Base-by-base conservation (phyloP, 2,329 filamentous ascomycete species). In the Rosellinia necatrix region DNA sequence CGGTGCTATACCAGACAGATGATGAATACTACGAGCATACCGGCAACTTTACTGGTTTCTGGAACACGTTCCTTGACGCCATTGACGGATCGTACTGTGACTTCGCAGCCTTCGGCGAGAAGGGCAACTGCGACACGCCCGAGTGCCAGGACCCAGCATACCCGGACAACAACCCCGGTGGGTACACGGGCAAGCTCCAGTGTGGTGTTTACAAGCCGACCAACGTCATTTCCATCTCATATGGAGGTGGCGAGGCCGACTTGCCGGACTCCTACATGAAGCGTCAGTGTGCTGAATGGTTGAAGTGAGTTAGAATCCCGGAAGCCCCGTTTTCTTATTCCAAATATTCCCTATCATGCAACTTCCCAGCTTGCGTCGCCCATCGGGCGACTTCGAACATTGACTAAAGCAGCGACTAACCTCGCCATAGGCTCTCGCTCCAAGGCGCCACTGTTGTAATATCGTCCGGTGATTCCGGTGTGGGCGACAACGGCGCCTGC, bases 401-500 rank as follows among this genome's bases (percentile, higher is more conserved):
- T 7, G 13, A 4, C 4, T 8, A 4, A 15, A 9, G 7, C n/a
- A 22, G 13, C 13, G 5, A 19, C 50, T 54, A 13, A 58, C 41
- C n/a, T 3, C n/a, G 10, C 42, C 12, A 9, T 17, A 59, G 56
- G 37, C 56, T 64, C 15, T 42, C 41, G 6, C 59, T 64, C 9
- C 59, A 62, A 55, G 61, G 61, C 19, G 59, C 57, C 34, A 64
- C 61, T 8, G 47, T 49, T 15, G 59, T 64, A 6, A 60, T 64
- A n/a, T 58, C 56, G 21, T 58, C 56, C 2, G 61, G 61, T 13
- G 61, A 64, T 40, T 51, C 50, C 13, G 61, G 61, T 25, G 59
- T 62, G 3, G 59, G 59, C 21, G 59, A 58, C 75, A 71, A 1
- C 75, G 76, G n/a, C 66, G 78, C 34, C 67, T 66, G 44, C 29